Evolutionary conservation across 371 early-diverging fungal species (phyloP).

Genomic region (Apophysomyces trapeziformis): DNA sequence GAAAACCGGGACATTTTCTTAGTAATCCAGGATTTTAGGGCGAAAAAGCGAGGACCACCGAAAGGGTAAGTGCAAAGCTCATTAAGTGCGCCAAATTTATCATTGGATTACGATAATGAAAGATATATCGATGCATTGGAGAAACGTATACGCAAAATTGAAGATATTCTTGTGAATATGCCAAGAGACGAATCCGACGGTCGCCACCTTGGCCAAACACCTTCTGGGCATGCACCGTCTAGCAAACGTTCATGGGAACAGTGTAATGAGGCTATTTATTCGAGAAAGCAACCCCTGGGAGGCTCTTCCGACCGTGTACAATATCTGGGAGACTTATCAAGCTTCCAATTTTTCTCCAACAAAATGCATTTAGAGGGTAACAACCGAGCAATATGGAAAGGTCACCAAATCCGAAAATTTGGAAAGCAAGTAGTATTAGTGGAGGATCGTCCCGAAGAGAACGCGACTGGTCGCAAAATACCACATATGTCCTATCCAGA

Average conservation of each 20-base stretch:
- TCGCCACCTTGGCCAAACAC: neutral
- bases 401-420: slow-evolving; percentile 41
- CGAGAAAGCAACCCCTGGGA: slow-evolving; percentile 22
- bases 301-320: slow-evolving; percentile 39
- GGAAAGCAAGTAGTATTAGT: slow-evolving; percentile 47
- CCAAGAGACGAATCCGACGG: slow-evolving; percentile 3
- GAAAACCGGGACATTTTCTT: neutral
- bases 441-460: slow-evolving; percentile 24
- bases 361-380: slow-evolving; percentile 38
- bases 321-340: slow-evolving; percentile 49
- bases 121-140: slow-evolving; percentile 51
- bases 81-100: neutral
- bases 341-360: slow-evolving; percentile 46
- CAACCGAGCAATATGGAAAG: slow-evolving; percentile 27
- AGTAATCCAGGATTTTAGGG: slow-evolving; percentile 15
- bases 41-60: slow-evolving; percentile 41
- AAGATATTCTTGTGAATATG: slow-evolving; percentile 9
- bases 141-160: slow-evolving; percentile 38
- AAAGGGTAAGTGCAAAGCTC: slow-evolving; percentile 26
- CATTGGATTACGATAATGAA: neutral
- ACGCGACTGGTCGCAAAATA: slow-evolving; percentile 11
- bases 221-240: neutral
- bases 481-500: slow-evolving; percentile 6
- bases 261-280: slow-evolving; percentile 12
- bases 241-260: slow-evolving; percentile 12